Evolutionary conservation across 2,329 filamentous ascomycete genomes (phyloP).

Genomic region (Apiospora sp.): DNA sequence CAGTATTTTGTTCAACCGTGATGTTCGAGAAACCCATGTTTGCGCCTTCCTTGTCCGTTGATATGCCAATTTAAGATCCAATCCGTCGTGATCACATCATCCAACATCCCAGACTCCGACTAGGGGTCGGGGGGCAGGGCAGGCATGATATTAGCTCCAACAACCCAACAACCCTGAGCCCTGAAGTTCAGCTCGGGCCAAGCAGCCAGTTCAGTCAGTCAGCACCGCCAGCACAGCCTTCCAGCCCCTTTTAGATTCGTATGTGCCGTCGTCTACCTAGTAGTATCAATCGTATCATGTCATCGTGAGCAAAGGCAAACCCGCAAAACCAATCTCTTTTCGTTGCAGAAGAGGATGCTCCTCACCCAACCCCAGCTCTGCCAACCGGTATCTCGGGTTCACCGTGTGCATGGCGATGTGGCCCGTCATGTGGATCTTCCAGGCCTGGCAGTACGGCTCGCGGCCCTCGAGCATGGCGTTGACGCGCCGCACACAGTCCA

Average conservation of each 20-base stretch:
- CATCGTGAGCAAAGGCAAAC: not conserved
- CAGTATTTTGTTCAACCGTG: not conserved
- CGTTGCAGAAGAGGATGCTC: not conserved
- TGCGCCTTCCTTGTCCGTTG: not conserved
- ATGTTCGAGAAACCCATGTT: not conserved
- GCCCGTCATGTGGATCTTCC: slow-evolving; percentile 38
- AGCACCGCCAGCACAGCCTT: not conserved
- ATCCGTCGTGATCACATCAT: not conserved
- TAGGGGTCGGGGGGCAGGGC: too few species aligned
- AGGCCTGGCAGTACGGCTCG: slow-evolving; percentile 33
- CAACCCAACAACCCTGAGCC: not conserved
- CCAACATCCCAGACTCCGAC: not conserved
- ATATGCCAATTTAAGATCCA: not conserved
- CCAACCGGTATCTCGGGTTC: slow-evolving; percentile 31
- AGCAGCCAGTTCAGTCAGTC: not conserved
- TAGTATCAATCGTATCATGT: not conserved
- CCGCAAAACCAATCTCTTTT: not conserved
- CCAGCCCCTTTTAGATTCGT: not conserved
- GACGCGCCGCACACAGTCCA: slow-evolving; percentile 31
- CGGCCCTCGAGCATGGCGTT: slow-evolving; percentile 31
- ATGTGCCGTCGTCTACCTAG: too few species aligned
- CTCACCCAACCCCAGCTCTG: slow-evolving; percentile 30
- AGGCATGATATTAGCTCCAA: not conserved
- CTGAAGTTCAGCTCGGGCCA: not conserved
- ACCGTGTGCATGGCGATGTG: slow-evolving; percentile 35